phyloP scores from a whole-genome alignment of 129 eudicot species.

The Ambrosia trifida region DNA sequence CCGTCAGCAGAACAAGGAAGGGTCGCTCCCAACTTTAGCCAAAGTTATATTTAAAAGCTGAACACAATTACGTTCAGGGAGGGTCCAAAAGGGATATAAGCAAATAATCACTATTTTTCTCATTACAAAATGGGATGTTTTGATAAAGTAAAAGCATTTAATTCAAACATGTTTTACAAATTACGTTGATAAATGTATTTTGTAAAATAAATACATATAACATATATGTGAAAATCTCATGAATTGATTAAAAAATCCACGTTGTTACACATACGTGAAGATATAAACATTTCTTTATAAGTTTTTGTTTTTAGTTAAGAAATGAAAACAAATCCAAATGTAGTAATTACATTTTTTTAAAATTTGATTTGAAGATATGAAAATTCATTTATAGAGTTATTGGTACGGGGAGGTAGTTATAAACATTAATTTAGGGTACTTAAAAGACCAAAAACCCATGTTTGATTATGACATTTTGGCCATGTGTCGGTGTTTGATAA shows the following conservation, averaged over 20 bases:
- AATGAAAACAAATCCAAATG: too few relatives aligned
- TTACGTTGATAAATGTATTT: not conserved
- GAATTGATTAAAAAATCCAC: not conserved
- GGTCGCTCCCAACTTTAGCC: slow-evolving; percentile 34
- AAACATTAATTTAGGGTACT: not conserved
- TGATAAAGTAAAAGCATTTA: not conserved
- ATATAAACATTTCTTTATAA: not conserved
- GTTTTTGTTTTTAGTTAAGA: not conserved
- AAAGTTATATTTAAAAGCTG: slow-evolving; percentile 30
- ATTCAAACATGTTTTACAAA: not conserved
- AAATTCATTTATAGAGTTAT: not conserved
- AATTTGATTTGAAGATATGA: not conserved
- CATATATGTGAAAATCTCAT: not conserved
- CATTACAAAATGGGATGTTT: not conserved
- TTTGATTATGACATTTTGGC: not conserved
- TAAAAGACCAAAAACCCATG: slow-evolving; percentile 1
- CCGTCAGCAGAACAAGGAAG: slow-evolving; percentile 40
- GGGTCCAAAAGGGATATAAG: slow-evolving; percentile 14
- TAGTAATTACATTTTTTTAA: too few relatives aligned
- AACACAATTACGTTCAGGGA: slow-evolving; percentile 24
- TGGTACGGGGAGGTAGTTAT: not conserved
- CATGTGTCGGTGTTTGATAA: not conserved
- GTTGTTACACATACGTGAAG: not conserved
- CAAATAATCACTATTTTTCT: not conserved
- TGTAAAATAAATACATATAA: not conserved